phyloP scores from a whole-genome alignment of 495 filamentous ascomycete species.

The Xylaria venustula region DNA sequence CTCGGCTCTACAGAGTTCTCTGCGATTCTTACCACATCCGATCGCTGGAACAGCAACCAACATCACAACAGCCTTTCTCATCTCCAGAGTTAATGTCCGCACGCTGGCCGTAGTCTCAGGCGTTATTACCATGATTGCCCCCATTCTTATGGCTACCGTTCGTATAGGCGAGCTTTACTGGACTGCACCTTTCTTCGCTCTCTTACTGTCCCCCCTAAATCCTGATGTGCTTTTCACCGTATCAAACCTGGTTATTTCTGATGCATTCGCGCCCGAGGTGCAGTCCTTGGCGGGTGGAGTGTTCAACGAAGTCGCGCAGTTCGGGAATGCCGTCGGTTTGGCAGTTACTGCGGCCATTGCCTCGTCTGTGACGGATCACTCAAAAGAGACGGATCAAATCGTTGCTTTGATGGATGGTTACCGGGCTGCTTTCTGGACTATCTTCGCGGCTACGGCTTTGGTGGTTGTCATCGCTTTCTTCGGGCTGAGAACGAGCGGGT shows the following conservation, averaged over 20 bases:
- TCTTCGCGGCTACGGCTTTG: conserved; percentile 49
- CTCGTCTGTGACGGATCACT: conserved; percentile 43
- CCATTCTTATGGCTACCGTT: conserved; percentile 49
- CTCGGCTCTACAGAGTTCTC: no score
- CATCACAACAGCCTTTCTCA: no score
- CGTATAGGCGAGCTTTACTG: conserved; percentile 51
- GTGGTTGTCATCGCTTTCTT: conserved; percentile 42
- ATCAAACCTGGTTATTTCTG: conserved; percentile 59
- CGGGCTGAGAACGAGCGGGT: conserved; percentile 53
- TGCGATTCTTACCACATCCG: conserved; percentile 55
- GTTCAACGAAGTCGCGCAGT: conserved; percentile 59
- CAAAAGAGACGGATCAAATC: conserved; percentile 25
- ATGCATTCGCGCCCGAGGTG: conserved; percentile 52
- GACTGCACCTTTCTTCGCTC: conserved; percentile 51
- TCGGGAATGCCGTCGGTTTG: conserved; percentile 59
- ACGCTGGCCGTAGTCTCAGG: no score
- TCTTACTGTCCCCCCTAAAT: conserved; percentile 49
- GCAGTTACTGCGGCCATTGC: conserved; percentile 60
- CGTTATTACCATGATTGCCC: conserved; percentile 42
- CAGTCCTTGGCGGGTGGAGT: conserved; percentile 63
- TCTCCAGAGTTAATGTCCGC: no score
- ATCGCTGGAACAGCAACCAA: no score
- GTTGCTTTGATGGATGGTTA: conserved; percentile 56
- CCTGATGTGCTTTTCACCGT: conserved; percentile 61
- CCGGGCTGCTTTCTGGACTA: conserved; percentile 59